Base-by-base conservation (phyloP, 2,329 filamentous ascomycete genomes). In the Phaeosphaeriaceae sp. region DNA sequence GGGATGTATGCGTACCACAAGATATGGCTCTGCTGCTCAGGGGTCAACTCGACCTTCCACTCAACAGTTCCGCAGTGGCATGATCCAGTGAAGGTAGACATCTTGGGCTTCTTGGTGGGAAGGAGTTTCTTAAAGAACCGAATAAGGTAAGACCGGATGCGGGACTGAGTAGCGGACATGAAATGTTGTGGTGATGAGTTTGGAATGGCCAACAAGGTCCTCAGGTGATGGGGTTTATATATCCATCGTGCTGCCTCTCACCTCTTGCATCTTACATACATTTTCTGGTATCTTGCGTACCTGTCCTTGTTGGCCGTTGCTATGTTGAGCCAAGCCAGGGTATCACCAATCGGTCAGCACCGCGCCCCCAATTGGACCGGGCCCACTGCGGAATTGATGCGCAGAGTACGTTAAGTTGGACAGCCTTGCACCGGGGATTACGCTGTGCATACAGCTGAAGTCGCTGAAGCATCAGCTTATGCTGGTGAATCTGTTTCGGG, bases 41-140 rank as follows among this genome's bases (percentile, higher is more conserved):
- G 68, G 45, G 73, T 77, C 56, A 86, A 76, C 58, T 79, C 82
- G 51, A 81, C 83, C 45, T 80, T 79, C 82, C 82, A 86, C 64
- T 83, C 76, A 48, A 78, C 81, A 67, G 84, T 75, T 67, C 84
- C 83, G 71, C 85, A 86, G 69, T 85, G 83, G 79, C 85, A 86
- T 47, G 80, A 77, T 69, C 83, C 85, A 53, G 78, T 72, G 70
- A 80, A 82, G 48, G 74, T 77, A 40, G 79, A 70, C 81, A 83
- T 83, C 46, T 21, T 33, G 27, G 45, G 42, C 10, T 45, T 13
- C 21, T 21, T 45, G 10, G 13, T 47, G 3, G 31, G 31, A 3
- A 36, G 31, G 6, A 36, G 31, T 24, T n/a, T 24, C 22, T 17
- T 47, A 11, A 25, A 25, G 10, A 24, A 3, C 45, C n/a, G 17